phyloP scores from a whole-genome alignment of 2,329 filamentous ascomycete species.

The Sporothrix protearum region DNA sequence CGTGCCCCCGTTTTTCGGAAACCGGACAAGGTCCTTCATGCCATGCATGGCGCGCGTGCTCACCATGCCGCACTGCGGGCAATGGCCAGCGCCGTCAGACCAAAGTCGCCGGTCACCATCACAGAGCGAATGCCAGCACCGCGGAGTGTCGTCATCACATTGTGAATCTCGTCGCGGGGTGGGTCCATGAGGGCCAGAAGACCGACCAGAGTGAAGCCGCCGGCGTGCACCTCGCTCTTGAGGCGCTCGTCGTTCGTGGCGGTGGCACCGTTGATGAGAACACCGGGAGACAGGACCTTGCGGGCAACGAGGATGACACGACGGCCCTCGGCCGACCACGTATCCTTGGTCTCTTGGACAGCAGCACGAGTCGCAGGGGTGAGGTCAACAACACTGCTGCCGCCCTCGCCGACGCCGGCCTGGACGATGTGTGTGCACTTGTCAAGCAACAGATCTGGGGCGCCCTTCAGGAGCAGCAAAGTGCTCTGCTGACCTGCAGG shows the following conservation, averaged over 20 bases:
- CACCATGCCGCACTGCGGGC: conserved; percentile 68
- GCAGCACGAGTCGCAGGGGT: conserved; percentile 42
- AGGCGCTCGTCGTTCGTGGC: conserved; percentile 49
- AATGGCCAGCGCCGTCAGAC: conserved; percentile 69
- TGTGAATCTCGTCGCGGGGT: conserved; percentile 67
- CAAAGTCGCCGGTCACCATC: conserved; percentile 80
- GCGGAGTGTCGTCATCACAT: conserved; percentile 62
- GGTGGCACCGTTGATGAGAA: background rate
- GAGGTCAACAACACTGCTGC: conserved; percentile 50
- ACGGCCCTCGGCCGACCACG: conserved; percentile 65
- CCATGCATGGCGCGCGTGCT: conserved; percentile 40
- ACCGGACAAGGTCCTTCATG: background rate
- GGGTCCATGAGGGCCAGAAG: conserved; percentile 76
- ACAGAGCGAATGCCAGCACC: conserved; percentile 68
- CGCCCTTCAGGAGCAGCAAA: conserved; percentile 70
- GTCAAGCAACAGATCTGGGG: conserved; percentile 67
- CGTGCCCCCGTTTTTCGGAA: background rate
- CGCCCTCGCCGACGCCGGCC: conserved; percentile 23
- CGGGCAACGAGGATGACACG: conserved; percentile 64
- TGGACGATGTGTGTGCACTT: conserved; percentile 58
- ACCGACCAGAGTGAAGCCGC: conserved; percentile 63
- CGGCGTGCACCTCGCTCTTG: conserved; percentile 48
- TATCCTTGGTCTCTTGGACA: conserved; percentile 60
- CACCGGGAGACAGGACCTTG: conserved; percentile 51
- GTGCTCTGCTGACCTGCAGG: conserved; percentile 26